Percentiles rank a stretch among this genome's conserved stretches.
These are phyloP conservation scores for Angomonas deanei DNA, from an alignment of 208 protist species.

Conservation along the genomic window DNA sequence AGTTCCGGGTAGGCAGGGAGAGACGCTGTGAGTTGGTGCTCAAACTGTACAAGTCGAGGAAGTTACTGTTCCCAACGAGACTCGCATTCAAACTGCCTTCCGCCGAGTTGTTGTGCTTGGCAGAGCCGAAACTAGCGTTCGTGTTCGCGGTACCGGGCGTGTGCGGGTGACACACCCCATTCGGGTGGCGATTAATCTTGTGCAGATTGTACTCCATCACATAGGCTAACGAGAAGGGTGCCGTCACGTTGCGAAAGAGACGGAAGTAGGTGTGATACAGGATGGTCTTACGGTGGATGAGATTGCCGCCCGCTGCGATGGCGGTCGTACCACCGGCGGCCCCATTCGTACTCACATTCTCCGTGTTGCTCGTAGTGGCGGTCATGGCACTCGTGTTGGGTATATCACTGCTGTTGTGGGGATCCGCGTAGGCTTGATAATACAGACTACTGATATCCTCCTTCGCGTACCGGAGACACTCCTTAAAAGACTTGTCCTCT, in stretches of 20 bases:
- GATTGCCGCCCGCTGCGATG: background rate
- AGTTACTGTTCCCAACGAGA: background rate
- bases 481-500: conserved; percentile 58
- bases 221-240: conserved; percentile 73
- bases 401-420: background rate
- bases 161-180: background rate
- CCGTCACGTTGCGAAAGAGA: conserved; percentile 57
- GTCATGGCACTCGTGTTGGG: background rate
- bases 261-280: conserved; percentile 20
- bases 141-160: background rate
- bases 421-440: background rate
- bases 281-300: background rate
- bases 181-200: background rate
- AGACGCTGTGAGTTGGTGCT: background rate
- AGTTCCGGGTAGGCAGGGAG: background rate
- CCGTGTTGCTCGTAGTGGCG: background rate
- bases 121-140: background rate
- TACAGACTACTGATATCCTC: background rate
- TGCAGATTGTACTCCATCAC: conserved; percentile 46
- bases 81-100: background rate
- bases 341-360: background rate
- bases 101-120: background rate
- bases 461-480: conserved; percentile 46
- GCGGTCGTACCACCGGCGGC: background rate
- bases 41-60: background rate